Percentiles rank a stretch among this genome's conserved stretches.
Conservation (phyloP, 225 moss, liverwort and hornwort species). For the Rhytidiadelphus loreus region DNA sequence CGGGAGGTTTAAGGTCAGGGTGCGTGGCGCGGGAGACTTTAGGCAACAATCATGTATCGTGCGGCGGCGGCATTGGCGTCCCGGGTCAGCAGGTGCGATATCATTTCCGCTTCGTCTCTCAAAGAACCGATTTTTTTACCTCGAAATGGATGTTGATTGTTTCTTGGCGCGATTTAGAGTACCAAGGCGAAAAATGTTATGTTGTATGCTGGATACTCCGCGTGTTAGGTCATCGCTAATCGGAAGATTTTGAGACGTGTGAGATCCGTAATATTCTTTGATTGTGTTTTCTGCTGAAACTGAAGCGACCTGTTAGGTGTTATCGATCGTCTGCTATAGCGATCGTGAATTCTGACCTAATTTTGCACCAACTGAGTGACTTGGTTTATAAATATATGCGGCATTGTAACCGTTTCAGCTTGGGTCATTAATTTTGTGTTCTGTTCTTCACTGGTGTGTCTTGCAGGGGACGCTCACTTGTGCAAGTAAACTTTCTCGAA, state of each 20-base stretch:
- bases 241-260: neutral
- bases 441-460: neutral
- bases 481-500: conserved; percentile 8
- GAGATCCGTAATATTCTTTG: neutral
- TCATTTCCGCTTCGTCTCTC: neutral
- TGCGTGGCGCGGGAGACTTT: neutral
- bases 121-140: neutral
- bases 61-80: conserved; percentile 45
- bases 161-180: neutral
- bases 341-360: neutral
- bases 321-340: neutral
- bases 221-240: neutral
- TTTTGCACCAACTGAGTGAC: neutral
- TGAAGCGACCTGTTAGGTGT: neutral
- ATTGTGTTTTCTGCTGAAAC: neutral
- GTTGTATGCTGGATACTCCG: neutral
- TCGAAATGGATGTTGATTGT: neutral
- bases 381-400: neutral
- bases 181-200: neutral
- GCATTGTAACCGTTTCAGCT: neutral
- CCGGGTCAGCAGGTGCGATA: conserved; percentile 25
- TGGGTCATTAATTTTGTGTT: neutral
- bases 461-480: conserved; percentile 34
- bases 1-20: neutral
- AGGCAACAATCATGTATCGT: conserved; percentile 30